Conservation (phyloP, 495 filamentous ascomycete genomes). For the Annulohypoxylon bovei region DNA sequence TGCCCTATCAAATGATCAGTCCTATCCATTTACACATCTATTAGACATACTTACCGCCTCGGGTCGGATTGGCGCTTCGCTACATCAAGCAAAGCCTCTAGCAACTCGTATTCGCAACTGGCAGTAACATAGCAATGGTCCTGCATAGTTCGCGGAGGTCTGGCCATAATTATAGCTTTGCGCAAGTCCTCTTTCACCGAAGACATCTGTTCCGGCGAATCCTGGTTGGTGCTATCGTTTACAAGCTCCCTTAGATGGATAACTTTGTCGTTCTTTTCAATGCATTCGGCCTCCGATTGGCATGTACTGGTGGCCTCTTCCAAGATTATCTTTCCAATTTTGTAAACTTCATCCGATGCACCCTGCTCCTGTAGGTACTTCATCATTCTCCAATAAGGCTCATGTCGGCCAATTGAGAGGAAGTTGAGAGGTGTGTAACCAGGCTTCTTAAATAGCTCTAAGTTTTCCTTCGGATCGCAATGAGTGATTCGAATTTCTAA, state of each 20-base stretch:
- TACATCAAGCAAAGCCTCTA: conserved; percentile 44
- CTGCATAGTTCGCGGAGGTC: conserved; percentile 12
- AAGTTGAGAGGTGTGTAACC: conserved; percentile 37
- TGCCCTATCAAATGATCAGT: conserved; percentile 38
- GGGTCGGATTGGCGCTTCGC: conserved; percentile 43
- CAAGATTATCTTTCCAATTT: conserved; percentile 17
- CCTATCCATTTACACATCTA: not conserved
- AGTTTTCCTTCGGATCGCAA: conserved; percentile 33
- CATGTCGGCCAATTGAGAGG: conserved; percentile 23
- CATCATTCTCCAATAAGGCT: conserved; percentile 20
- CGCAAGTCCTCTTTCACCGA: conserved; percentile 18
- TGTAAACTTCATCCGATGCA: conserved; percentile 29
- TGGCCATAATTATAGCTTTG: conserved; percentile 10
- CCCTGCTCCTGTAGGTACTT: conserved; percentile 13
- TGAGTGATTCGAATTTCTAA: conserved; percentile 28
- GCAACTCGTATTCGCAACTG: conserved; percentile 48
- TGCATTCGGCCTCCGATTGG: conserved; percentile 9
- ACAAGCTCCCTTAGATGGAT: not conserved
- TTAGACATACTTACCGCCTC: conserved; percentile 43
- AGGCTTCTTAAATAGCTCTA: conserved; percentile 24
- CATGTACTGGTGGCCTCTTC: conserved; percentile 28
- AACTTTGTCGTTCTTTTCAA: conserved; percentile 20
- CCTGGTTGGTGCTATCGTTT: not conserved
- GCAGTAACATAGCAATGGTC: conserved; percentile 1
- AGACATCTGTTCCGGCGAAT: not conserved